Evolutionary conservation across 2,329 filamentous ascomycete genomes (phyloP), one percentile per base, ranked within the genome.

Genomic region (Exophiala sp.): DNA sequence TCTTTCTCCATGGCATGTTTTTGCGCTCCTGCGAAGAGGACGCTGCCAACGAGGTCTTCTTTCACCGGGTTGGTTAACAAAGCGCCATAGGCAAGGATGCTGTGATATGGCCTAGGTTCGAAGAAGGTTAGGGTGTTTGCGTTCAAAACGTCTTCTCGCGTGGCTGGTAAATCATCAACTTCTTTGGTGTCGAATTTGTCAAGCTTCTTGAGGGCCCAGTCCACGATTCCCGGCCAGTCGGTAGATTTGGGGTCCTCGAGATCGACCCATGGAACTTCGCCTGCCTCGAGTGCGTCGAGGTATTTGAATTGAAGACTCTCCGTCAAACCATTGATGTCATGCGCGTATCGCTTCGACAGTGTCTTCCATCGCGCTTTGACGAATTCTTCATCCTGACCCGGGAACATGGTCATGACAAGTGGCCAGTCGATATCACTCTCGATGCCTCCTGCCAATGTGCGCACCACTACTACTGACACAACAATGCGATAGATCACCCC

Each of bases 231-330:
- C 39, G 66, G 63, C 77, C 77, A 79, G 55, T 78, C 70, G 60
- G 77, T 78, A 8, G 56, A 59, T 45, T 69, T 65, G 32, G 78
- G 62, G 46, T 78, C 61, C 14, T 70, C 63, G 46, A 72, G 77
- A 52, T 78, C 66, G 41, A 79, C 71, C 2, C 58, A 58, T 7
- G 76, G 75, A 2, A 78, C 70, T 41, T 71, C 61, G 5, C 67
- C 66, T 6, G 68, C 68, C 33, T 69, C 69, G 50, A 79, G 77
- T 2, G 75, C 77, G 39, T 72, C 68, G 10, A 75, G 61, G 54
- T 74, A 78, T 35, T 66, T 68, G 40, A 72, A 69, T 50, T 77
- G 75, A 55, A 79, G 76, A 52, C 76, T 72, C 21, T 66, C 66
- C 49, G 76, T 72, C 65, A 78, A 69, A 52, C 73, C 73, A 2